These are phyloP conservation scores for Trypanosoma cruzi DNA, from an alignment of 208 protist species.

Conservation along the genomic window DNA sequence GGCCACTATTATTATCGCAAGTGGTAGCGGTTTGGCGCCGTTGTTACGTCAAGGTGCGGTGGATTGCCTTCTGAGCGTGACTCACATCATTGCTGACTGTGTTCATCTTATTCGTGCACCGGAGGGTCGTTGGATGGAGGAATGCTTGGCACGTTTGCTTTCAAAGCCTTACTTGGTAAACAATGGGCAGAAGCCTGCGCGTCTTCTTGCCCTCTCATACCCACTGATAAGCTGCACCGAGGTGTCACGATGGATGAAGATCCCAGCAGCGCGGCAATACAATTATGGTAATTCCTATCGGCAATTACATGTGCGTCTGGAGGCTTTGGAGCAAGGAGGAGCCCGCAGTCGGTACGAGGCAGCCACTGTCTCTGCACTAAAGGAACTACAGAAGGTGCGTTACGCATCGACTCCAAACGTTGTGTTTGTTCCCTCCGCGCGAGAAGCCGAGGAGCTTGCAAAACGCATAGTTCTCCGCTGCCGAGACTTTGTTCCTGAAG, in stretches of 20 bases:
- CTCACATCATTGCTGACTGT: conserved; percentile 84
- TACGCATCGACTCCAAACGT: conserved; percentile 62
- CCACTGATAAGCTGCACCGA: conserved; percentile 82
- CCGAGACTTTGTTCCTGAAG: conserved; percentile 64
- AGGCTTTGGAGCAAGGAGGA: conserved; percentile 50
- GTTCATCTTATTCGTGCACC: conserved; percentile 76
- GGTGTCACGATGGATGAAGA: conserved; percentile 84
- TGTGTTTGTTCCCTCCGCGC: conserved; percentile 68
- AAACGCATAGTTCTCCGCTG: conserved; percentile 74
- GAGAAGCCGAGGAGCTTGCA: conserved; percentile 66
- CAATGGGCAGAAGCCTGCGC: conserved; percentile 47
- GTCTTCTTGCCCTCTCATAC: conserved; percentile 85
- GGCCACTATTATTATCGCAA: conserved; percentile 70
- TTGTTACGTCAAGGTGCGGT: conserved; percentile 48
- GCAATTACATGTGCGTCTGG: conserved; percentile 65
- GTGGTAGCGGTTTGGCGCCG: conserved; percentile 46
- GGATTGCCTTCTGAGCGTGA: conserved; percentile 53
- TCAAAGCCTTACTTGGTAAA: conserved; percentile 62
- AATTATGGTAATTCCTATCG: conserved; percentile 84
- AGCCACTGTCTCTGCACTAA: conserved; percentile 50
- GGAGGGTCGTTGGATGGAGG: conserved; percentile 80
- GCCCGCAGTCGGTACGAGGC: conserved; percentile 66
- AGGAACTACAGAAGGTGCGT: conserved; percentile 52
- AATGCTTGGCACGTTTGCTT: conserved; percentile 82
- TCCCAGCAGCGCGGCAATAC: conserved; percentile 57